These are phyloP conservation scores for Aspergillus felis DNA, from an alignment of 2,329 filamentous ascomycete genomes.

Conservation along the genomic window DNA sequence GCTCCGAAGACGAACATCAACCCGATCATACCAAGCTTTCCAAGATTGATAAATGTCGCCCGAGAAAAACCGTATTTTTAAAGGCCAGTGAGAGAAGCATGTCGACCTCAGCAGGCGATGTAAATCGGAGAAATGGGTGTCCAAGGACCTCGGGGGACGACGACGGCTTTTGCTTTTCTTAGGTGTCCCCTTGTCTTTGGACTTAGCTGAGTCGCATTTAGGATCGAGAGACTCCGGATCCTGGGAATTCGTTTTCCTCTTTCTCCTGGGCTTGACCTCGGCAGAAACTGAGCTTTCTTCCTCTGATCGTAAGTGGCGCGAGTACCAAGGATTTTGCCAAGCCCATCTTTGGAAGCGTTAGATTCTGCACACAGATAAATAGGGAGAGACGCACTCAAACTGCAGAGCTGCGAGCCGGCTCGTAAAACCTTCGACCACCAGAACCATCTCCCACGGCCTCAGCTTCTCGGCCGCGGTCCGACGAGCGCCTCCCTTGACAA, in stretches of 20 bases:
- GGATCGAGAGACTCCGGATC: not conserved
- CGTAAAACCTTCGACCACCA: conserved; percentile 82
- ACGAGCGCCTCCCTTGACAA: conserved; percentile 72
- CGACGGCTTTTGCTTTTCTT: conserved; percentile 35
- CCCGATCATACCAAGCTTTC: conserved; percentile 54
- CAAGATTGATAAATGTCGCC: conserved; percentile 67
- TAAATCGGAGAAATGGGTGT: conserved; percentile 71
- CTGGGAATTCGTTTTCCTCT: not conserved
- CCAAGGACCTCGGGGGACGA: conserved; percentile 58
- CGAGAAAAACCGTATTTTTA: conserved; percentile 74
- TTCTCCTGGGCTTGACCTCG: not conserved
- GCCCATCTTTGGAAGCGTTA: conserved; percentile 65
- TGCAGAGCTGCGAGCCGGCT: conserved; percentile 83
- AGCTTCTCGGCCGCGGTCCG: conserved; percentile 65
- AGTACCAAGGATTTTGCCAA: conserved; percentile 78
- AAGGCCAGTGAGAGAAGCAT: conserved; percentile 79
- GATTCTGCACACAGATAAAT: not conserved
- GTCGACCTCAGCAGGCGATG: conserved; percentile 74
- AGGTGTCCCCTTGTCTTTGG: conserved; percentile 35
- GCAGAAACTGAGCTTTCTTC: conserved; percentile 28
- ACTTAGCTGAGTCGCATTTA: conserved; percentile 17
- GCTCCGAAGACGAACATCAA: conserved; percentile 46
- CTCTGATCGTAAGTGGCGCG: conserved; percentile 72
- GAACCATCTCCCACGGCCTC: conserved; percentile 88
- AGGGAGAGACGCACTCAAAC: conserved; percentile 67